phyloP scores from a whole-genome alignment of 2,329 filamentous ascomycete species.

The Aspergillus arachidicola region DNA sequence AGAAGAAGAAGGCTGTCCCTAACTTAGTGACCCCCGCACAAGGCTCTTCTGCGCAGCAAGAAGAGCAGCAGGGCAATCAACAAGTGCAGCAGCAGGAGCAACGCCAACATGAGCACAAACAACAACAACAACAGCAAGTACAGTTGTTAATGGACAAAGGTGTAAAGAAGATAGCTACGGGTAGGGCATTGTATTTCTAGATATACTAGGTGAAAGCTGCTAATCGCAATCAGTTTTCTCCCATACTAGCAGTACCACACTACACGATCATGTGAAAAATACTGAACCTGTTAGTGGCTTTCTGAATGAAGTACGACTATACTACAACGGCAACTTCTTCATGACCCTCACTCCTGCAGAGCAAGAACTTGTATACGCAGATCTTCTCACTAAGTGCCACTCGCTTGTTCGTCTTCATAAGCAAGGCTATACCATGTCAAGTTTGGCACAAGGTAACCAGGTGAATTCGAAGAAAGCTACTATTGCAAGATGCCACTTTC shows the following conservation, averaged over 20 bases:
- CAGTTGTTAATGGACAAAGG: neutral
- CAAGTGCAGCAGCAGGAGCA: neutral
- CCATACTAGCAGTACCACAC: neutral
- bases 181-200: neutral
- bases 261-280: neutral
- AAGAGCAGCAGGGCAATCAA: neutral
- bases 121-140: neutral
- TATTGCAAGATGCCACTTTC: neutral
- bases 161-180: neutral
- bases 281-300: neutral
- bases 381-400: conserved; percentile 5
- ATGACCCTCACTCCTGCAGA: conserved; percentile 2
- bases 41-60: neutral
- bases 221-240: neutral
- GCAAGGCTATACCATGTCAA: neutral
- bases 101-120: neutral
- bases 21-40: neutral
- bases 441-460: neutral
- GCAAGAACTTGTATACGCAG: neutral
- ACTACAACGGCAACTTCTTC: conserved; percentile 3
- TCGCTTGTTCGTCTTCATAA: conserved; percentile 3
- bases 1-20: neutral
- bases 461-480: neutral
- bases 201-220: neutral
- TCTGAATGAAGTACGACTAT: neutral